Percentiles rank a stretch among this genome's conserved stretches.
Evolutionary conservation across 208 protist genomes (phyloP).

Genomic region (Trypanosoma rangeli): DNA sequence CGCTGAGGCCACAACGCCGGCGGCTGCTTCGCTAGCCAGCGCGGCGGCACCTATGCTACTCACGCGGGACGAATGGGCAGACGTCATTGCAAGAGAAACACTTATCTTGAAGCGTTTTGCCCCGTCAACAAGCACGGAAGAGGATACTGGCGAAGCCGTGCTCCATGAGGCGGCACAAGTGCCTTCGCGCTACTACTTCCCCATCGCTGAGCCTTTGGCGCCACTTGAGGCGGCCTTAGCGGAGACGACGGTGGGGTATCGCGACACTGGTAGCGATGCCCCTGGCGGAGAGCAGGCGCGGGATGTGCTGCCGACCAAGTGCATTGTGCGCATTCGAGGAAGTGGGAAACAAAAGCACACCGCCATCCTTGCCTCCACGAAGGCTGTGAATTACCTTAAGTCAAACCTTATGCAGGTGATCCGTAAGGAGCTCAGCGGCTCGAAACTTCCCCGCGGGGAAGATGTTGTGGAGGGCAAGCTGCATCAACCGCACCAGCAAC

Average conservation of each 20-base stretch:
- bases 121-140: background rate
- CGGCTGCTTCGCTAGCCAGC: background rate
- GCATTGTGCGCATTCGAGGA: conserved; percentile 68
- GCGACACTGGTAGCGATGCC: background rate
- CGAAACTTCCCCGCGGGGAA: conserved; percentile 47
- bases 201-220: conserved; percentile 32
- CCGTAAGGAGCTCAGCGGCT: conserved; percentile 61
- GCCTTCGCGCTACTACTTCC: conserved; percentile 33
- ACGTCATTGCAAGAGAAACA: conserved; percentile 45
- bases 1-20: background rate
- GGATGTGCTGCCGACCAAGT: conserved; percentile 58
- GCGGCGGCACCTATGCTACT: conserved; percentile 10
- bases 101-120: conserved; percentile 48
- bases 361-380: conserved; percentile 45
- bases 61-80: conserved; percentile 36
- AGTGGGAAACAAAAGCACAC: conserved; percentile 70
- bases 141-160: conserved; percentile 17
- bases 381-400: conserved; percentile 78
- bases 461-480: conserved; percentile 12
- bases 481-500: conserved; percentile 13
- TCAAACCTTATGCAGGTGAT: conserved; percentile 73
- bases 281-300: background rate
- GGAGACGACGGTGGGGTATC: background rate
- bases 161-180: conserved; percentile 14
- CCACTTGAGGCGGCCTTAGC: background rate